Base-by-base conservation (phyloP, 2,329 filamentous ascomycete genomes). In the Fusarium palustre region DNA sequence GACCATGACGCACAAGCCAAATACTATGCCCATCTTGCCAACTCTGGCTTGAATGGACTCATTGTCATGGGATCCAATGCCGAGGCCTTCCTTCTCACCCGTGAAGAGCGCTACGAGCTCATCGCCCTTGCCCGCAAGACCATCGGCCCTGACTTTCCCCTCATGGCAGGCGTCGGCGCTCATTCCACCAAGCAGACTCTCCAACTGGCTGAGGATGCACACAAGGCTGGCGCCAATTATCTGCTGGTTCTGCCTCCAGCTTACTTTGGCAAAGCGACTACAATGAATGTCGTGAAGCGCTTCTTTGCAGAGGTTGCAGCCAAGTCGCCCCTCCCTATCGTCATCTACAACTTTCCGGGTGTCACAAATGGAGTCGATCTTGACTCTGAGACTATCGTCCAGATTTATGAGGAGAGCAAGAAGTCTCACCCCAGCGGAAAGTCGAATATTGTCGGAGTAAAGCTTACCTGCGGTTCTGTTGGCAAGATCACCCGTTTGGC, bases 101-200 rank as follows among this genome's bases (percentile, higher is more conserved):
- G 86, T n/a, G 84, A 87, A 68, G 88, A 90, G 77, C 83, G 88
- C 59, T 80, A 79, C 48, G 80, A 81, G 41, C 82, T 91, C n/a
- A 82, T 92, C 25, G 76, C 80, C 30, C 80, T 85, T 13, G 90
- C 89, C 78, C 88, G 94, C 59, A 91, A 93, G 75, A 88, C 88
- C 52, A 91, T 97, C 48, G 94, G 94, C 0, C 92, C 93, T 0
- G 90, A 95, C 79, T 97, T 95, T 79, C 94, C 94, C 31, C 85
- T 97, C 69, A 94, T 96, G 84, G 94, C 52, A 81, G 90, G 90
- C 34, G 86, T 88, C 9, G 85, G 88, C 20, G 88, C 86, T 1
- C 89, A 91, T 76, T 90, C 87, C 18, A 91, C 87, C 4, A 84
- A 84, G 66, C 89, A 91, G 77, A 86, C 87, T 5, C 81, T 90